These are phyloP conservation scores for Debaryomyces fabryi DNA, from an alignment of 1,139 yeast species.

Conservation along the genomic window DNA sequence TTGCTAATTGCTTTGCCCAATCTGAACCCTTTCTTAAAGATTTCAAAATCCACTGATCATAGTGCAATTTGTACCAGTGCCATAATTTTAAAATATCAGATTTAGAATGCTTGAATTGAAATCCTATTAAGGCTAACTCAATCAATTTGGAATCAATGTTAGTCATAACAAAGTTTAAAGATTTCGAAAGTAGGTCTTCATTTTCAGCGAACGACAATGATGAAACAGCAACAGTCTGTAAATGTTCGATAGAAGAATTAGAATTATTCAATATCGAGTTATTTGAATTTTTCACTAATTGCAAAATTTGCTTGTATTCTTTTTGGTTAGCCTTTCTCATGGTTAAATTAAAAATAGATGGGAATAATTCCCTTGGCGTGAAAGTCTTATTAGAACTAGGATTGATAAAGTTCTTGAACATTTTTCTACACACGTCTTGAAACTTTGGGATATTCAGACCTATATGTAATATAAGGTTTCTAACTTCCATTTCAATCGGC, in stretches of 20 bases:
- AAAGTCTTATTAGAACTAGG: constrained; percentile 53
- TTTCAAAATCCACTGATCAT: constrained; percentile 51
- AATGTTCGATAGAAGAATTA: constrained; percentile 30
- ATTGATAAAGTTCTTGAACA: constrained; percentile 45
- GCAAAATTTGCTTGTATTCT: constrained; percentile 59
- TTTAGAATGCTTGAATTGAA: constrained; percentile 29
- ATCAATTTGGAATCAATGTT: constrained; percentile 57
- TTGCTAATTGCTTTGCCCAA: constrained; percentile 41
- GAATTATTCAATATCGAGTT: constrained; percentile 38
- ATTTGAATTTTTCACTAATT: constrained; percentile 52
- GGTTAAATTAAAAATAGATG: constrained; percentile 37
- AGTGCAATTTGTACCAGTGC: constrained; percentile 58
- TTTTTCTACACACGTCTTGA: constrained; percentile 34
- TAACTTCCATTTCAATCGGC: constrained; percentile 39
- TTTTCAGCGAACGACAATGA: constrained; percentile 53
- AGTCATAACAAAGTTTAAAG: constrained; percentile 56
- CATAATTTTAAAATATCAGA: constrained; percentile 36
- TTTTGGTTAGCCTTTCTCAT: constrained; percentile 40
- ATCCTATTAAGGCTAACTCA: constrained; percentile 58
- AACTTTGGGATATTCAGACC: constrained; percentile 30
- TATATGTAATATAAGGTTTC: constrained; percentile 44
- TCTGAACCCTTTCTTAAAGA: constrained; percentile 49
- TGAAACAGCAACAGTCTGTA: constrained; percentile 57
- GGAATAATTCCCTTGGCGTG: constrained; percentile 49
- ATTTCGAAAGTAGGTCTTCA: constrained; percentile 49